phyloP scores from a whole-genome alignment of 164 flowering plant species.

The Chimonanthus praecox region DNA sequence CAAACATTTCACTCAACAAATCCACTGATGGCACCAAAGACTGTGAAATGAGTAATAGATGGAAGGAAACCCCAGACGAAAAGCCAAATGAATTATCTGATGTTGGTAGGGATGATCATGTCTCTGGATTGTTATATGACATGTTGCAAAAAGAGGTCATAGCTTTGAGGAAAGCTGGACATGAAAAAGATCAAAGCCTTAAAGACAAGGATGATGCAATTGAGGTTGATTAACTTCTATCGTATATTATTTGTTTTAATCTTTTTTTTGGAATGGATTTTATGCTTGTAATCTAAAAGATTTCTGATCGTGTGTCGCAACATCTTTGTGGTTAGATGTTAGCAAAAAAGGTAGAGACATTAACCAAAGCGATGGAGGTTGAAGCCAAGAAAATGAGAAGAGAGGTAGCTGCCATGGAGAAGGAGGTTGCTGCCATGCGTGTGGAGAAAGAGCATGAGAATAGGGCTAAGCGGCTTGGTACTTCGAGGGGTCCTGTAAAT shows the following conservation, averaged over 20 bases:
- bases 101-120: conserved; percentile 36
- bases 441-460: conserved; percentile 43
- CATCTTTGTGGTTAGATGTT: conserved; percentile 44
- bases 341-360: conserved; percentile 65
- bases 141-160: conserved; percentile 67
- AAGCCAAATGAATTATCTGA: conserved; percentile 22
- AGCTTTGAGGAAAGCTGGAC: conserved; percentile 48
- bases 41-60: conserved; percentile 12
- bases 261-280: background rate
- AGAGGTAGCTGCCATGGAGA: conserved; percentile 55
- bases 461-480: conserved; percentile 30
- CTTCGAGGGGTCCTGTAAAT: conserved; percentile 36
- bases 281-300: background rate
- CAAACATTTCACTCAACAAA: conserved; percentile 7
- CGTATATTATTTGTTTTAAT: background rate
- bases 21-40: conserved; percentile 12
- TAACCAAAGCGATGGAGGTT: conserved; percentile 37
- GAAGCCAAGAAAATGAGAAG: too few relatives aligned
- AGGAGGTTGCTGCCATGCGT: conserved; percentile 60
- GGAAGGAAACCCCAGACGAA: conserved; percentile 17
- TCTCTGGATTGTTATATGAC: conserved; percentile 58
- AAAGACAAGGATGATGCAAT: conserved; percentile 72
- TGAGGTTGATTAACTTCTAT: conserved; percentile 32
- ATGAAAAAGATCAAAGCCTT: conserved; percentile 59
- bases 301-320: background rate